Evolutionary conservation across 768 basidiomycete genomes (phyloP).

Genomic region (Lactarius psammicola): DNA sequence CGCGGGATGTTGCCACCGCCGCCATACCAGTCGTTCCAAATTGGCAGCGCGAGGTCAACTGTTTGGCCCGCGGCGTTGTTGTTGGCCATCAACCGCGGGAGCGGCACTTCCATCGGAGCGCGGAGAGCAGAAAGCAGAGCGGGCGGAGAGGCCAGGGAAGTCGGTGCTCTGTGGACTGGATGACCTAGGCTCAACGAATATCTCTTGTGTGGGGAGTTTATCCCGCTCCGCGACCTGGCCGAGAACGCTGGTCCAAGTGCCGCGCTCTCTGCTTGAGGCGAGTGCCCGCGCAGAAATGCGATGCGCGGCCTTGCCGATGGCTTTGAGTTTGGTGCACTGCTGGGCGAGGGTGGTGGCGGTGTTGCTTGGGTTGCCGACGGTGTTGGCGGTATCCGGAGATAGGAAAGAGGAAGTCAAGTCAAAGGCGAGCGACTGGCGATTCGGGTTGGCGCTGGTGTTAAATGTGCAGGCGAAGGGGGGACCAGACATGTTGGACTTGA

Average conservation of each 20-base stretch:
- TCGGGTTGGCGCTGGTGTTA: slow-evolving; percentile 40
- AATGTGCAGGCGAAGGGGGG: slow-evolving; percentile 82
- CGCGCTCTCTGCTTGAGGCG: slow-evolving; percentile 56
- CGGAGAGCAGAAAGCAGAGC: slow-evolving; percentile 56
- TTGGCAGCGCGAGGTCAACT: slow-evolving; percentile 55
- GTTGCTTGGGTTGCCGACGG: slow-evolving; percentile 43
- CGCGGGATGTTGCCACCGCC: slow-evolving; percentile 66
- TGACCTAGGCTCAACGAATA: slow-evolving; percentile 42
- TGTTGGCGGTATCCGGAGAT: slow-evolving; percentile 78
- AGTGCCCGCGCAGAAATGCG: slow-evolving; percentile 85
- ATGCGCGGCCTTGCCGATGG: slow-evolving; percentile 67
- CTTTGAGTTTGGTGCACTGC: slow-evolving; percentile 87
- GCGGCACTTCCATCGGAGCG: slow-evolving; percentile 43
- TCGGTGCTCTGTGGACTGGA: slow-evolving; percentile 91
- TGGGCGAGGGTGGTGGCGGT: slow-evolving; percentile 82
- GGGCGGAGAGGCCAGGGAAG: slow-evolving; percentile 59
- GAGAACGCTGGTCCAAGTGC: slow-evolving; percentile 65
- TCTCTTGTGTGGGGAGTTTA: slow-evolving; percentile 63
- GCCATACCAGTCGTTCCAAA: slow-evolving; percentile 65
- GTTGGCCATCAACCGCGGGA: slow-evolving; percentile 30
- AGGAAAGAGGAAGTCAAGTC: slow-evolving; percentile 61
- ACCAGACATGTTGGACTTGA: slow-evolving; percentile 70
- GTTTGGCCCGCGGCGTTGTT: slow-evolving; percentile 40
- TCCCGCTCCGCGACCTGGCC: slow-evolving; percentile 82
- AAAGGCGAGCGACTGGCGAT: slow-evolving; percentile 73